These are phyloP conservation scores for Penicillium sp. DNA, from an alignment of 2,329 filamentous ascomycete species.

Conservation along the genomic window DNA sequence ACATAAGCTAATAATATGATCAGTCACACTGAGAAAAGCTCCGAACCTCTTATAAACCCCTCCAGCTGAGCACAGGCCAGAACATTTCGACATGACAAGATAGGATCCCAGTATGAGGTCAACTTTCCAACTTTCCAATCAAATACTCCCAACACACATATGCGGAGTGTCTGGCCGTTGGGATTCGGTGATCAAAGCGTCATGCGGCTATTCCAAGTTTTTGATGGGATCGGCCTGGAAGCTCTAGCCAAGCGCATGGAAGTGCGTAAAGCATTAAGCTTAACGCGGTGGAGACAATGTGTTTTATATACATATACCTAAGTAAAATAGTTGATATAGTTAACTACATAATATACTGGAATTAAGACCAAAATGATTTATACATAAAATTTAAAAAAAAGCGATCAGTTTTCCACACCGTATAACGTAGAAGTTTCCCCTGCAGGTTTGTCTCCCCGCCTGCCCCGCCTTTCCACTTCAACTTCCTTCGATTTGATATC, in stretches of 20 bases:
- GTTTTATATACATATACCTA: neutral
- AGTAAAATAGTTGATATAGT: neutral
- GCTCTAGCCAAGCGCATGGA: neutral
- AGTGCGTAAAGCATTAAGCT: constrained; percentile 1
- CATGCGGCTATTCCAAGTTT: neutral
- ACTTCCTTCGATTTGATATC: constrained; percentile 2
- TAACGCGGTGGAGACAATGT: neutral
- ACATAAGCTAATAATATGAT: neutral
- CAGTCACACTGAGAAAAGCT: neutral
- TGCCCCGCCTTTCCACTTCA: constrained; percentile 19
- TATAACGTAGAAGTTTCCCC: neutral
- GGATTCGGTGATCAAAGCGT: neutral
- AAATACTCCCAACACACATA: neutral
- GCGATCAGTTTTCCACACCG: neutral
- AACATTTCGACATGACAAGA: neutral
- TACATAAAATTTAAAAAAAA: neutral
- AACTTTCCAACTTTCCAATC: neutral
- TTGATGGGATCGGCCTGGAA: neutral
- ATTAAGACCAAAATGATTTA: neutral
- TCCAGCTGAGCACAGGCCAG: neutral
- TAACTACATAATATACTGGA: neutral
- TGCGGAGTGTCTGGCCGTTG: neutral
- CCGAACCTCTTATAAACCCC: no score
- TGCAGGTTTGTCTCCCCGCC: constrained; percentile 18
- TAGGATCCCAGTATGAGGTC: neutral